Evolutionary conservation across 1,284 basidiomycete genomes (phyloP).

Genomic region (Gomphus bonarii): DNA sequence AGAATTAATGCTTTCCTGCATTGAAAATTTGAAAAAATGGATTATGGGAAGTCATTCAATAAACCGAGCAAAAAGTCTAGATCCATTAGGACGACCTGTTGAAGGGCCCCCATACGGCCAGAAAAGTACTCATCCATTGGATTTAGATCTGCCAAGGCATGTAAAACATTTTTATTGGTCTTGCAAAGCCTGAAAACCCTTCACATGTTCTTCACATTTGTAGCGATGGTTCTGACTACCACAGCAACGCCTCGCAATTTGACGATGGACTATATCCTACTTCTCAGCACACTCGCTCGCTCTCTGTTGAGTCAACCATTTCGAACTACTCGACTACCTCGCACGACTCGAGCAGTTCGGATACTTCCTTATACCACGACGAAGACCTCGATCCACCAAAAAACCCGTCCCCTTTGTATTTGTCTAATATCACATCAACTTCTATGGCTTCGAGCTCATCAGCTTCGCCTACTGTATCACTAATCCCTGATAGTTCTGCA

Average conservation of each 20-base stretch:
- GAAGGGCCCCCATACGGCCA: background rate
- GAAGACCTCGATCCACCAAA: background rate
- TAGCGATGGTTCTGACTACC: conserved; percentile 2
- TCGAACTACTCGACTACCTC: conserved; percentile 36
- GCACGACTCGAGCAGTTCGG: conserved; percentile 14
- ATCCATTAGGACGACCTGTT: background rate
- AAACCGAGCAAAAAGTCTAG: background rate
- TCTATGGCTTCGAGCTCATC: conserved; percentile 25
- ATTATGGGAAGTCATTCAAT: conserved; percentile 32
- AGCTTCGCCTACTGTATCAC: conserved; percentile 36
- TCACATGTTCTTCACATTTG: background rate
- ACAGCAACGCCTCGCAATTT: background rate
- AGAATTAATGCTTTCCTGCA: conserved; percentile 58
- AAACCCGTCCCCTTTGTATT: conserved; percentile 37
- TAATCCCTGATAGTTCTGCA: conserved; percentile 20
- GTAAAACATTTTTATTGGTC: background rate
- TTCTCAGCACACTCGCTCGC: conserved; percentile 46
- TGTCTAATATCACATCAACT: conserved; percentile 35
- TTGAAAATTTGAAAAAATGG: conserved; percentile 65
- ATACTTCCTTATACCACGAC: conserved; percentile 1
- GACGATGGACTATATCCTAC: conserved; percentile 6
- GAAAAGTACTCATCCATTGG: background rate
- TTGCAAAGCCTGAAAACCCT: background rate
- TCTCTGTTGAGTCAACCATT: conserved; percentile 51
- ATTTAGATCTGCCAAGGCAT: conserved; percentile 1